A percentile compares a stretch with the other conserved stretches of the same genome.
Evolutionary conservation across 257 asterid genomes (phyloP).

Genomic region (Ehretia macrophylla): DNA sequence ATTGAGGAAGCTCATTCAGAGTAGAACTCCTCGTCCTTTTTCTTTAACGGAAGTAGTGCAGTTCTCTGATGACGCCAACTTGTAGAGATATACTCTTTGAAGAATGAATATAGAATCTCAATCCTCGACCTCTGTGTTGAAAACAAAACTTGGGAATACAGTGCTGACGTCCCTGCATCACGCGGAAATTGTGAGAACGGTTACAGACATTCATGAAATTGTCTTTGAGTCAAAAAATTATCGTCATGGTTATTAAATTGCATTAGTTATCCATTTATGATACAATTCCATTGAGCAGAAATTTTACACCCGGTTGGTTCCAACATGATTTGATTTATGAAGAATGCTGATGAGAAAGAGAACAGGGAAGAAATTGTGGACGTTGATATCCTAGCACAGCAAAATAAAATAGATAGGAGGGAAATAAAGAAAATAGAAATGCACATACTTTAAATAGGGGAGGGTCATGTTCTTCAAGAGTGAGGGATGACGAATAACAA

Average conservation of each 20-base stretch:
- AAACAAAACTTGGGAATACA: conserved; percentile 67
- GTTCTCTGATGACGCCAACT: background rate
- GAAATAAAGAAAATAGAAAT: conserved; percentile 1
- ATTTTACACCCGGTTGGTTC: too few relatives aligned
- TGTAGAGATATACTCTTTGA: background rate
- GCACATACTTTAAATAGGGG: conserved; percentile 66
- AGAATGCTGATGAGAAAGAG: too few relatives aligned
- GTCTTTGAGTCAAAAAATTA: background rate
- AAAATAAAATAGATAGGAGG: too few relatives aligned
- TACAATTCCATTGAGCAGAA: too few relatives aligned
- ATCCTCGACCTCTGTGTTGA: conserved; percentile 66
- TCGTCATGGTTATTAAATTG: background rate
- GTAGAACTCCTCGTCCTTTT: background rate
- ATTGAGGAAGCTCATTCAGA: background rate
- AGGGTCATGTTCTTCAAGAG: conserved; percentile 90
- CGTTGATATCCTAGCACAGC: background rate
- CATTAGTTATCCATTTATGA: too few relatives aligned
- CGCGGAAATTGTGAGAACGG: conserved; percentile 3
- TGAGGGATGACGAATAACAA: conserved; percentile 55
- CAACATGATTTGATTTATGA: too few relatives aligned
- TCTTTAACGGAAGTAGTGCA: background rate
- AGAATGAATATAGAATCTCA: conserved; percentile 12
- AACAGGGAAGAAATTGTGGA: background rate
- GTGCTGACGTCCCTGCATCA: conserved; percentile 54
- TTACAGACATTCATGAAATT: background rate